Base-by-base conservation (phyloP, 179 eudicot genomes). In the Camellia oleifera region DNA sequence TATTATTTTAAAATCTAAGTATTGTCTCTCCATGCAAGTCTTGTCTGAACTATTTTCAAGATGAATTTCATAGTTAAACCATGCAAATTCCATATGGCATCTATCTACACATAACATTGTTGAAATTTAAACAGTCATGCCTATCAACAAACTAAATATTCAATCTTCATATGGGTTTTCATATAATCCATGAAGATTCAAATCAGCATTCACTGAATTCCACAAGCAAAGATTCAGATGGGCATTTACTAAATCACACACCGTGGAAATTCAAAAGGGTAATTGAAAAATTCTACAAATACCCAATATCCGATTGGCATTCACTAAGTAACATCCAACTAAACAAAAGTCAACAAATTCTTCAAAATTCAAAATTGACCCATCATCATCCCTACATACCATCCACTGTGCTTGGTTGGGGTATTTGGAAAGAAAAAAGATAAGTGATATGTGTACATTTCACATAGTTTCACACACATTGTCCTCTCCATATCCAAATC, bases 351-450 rank as follows among this genome's bases (percentile, higher is more conserved):
- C 14, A 42, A 18, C n/a, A 23, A 46, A 17, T 12, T 13, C 4
- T 18, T 60, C 61, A 72, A 32, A 32, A 32, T 20, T n/a, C 60
- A 60, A 70, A 70, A 46, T 6, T 9, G n/a, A n/a, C 5, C 0
- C 12, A 4, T 54, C 13, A 26, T 17, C 13, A 11, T 32, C 40
- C 40, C 65, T 20, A 73, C 87, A 12, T 82, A 91, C 97, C 91
- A 90, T 87, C 69, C 90, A 32, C 40, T 32, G 2, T 32, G 40
- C 2, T 32, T 32, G 40, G 40, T 1, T 32, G 40, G 40, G 40
- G 40, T 32, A 32, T 32, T 32, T 32, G 40, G 2, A 32, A 32
- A 32, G 40, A 32, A 0, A 32, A 32, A 32, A 32, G 40, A 32
- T 32, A 32, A 1, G 40, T 32, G 40, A 32, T 1, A 32, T 32